These are phyloP conservation scores for Zymoseptoria pseudotritici DNA, from an alignment of 2,329 filamentous ascomycete genomes.

Conservation along the genomic window DNA sequence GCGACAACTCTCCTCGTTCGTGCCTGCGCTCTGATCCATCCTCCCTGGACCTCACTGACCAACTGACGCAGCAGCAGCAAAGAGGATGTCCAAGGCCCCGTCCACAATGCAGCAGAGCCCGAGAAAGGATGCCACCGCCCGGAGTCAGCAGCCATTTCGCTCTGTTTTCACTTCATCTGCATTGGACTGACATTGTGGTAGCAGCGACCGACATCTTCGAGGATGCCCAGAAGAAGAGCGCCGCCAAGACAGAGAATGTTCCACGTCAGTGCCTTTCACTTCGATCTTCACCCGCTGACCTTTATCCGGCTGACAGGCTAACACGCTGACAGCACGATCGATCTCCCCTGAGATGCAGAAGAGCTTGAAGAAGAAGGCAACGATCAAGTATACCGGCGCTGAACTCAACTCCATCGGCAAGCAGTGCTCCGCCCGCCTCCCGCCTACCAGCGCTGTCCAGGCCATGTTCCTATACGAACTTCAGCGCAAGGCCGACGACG, in stretches of 20 bases:
- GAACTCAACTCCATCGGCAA: slow-evolving; percentile 13
- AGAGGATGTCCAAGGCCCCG: neutral
- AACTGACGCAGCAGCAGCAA: neutral
- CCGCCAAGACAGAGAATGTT: neutral
- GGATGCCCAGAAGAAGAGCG: neutral
- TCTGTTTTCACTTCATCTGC: neutral
- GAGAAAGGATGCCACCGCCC: neutral
- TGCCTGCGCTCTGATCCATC: neutral
- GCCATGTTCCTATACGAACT: slow-evolving; percentile 26
- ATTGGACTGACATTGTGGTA: neutral
- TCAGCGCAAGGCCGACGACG: slow-evolving; percentile 19
- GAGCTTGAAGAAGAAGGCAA: neutral
- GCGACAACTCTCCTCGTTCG: neutral
- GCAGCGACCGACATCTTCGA: neutral
- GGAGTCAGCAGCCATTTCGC: neutral
- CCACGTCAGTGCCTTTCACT: neutral
- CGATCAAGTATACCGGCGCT: slow-evolving; percentile 1
- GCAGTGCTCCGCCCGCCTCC: slow-evolving; percentile 15
- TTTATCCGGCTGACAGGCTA: neutral
- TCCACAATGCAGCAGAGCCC: neutral
- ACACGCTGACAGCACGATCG: neutral
- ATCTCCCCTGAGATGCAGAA: neutral
- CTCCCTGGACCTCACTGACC: neutral
- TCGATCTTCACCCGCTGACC: neutral
- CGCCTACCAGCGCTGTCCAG: slow-evolving; percentile 20